Evolutionary conservation across 495 filamentous ascomycete species (phyloP).

Genomic region (Daldinia childiae): DNA sequence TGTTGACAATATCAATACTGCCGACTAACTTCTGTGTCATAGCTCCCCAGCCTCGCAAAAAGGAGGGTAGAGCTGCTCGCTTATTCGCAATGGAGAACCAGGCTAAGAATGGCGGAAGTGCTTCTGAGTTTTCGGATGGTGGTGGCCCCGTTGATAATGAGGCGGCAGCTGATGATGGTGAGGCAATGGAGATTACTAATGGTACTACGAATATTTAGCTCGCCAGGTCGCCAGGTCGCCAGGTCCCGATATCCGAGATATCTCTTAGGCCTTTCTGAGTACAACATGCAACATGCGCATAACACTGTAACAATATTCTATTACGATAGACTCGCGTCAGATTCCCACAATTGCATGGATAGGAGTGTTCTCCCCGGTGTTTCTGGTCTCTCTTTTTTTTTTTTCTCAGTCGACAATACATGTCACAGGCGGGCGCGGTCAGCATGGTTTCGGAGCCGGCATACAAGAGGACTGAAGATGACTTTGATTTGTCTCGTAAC

Average conservation of each 20-base stretch:
- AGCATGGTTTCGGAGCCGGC: slow-evolving; percentile 11
- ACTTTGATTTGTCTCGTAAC: background rate
- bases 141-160: slow-evolving; percentile 31
- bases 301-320: slow-evolving; percentile 26
- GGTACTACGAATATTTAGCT: background rate
- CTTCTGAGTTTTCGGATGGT: slow-evolving; percentile 33
- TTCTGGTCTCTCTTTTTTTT: slow-evolving; percentile 17
- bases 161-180: slow-evolving; percentile 10
- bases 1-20: background rate
- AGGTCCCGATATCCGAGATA: background rate
- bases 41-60: slow-evolving; percentile 63
- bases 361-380: slow-evolving; percentile 21
- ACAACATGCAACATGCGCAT: slow-evolving; percentile 5
- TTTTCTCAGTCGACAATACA: background rate
- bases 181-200: slow-evolving; percentile 1
- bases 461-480: background rate
- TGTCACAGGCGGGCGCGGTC: slow-evolving; percentile 6
- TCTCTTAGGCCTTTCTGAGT: slow-evolving; percentile 14
- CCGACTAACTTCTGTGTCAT: slow-evolving; percentile 25
- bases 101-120: slow-evolving; percentile 23
- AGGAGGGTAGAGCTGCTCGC: slow-evolving; percentile 61
- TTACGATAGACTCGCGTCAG: slow-evolving; percentile 27
- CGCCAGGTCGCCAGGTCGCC: background rate
- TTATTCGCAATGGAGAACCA: slow-evolving; percentile 53
- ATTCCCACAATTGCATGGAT: slow-evolving; percentile 24